phyloP scores from a whole-genome alignment of 305 asterid genomes.

The Plantago coronopus region DNA sequence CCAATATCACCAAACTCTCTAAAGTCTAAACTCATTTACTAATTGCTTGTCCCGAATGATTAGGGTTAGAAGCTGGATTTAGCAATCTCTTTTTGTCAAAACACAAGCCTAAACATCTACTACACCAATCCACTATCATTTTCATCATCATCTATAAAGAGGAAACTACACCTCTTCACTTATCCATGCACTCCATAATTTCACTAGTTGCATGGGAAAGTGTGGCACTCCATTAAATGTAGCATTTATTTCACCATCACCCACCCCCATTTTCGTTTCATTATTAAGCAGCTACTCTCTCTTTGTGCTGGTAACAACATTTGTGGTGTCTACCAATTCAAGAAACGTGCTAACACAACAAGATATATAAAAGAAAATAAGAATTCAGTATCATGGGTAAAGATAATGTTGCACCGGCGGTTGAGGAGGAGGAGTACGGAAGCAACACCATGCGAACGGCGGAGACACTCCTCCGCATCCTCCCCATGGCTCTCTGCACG shows the following conservation, averaged over 20 bases:
- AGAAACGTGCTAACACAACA: too few species aligned
- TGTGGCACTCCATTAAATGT: conserved; percentile 45
- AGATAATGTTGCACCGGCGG: conserved; percentile 17
- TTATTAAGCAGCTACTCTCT: conserved; percentile 31
- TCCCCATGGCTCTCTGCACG: conserved; percentile 70
- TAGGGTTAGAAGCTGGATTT: too few species aligned
- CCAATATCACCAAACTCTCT: too few species aligned
- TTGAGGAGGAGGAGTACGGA: conserved; percentile 33
- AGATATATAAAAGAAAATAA: too few species aligned
- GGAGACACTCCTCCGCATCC: conserved; percentile 73
- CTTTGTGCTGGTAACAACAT: not conserved
- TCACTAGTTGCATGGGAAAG: conserved; percentile 39
- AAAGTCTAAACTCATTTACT: too few species aligned
- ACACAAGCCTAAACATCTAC: too few species aligned
- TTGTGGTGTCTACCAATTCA: not conserved
- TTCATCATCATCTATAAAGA: too few species aligned
- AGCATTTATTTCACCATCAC: conserved; percentile 45
- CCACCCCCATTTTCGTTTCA: conserved; percentile 33
- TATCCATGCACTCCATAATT: too few species aligned
- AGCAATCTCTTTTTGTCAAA: too few species aligned
- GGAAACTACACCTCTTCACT: too few species aligned
- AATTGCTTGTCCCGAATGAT: too few species aligned
- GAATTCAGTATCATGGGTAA: conserved; percentile 18
- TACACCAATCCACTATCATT: too few species aligned
- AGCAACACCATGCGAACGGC: conserved; percentile 59